Evolutionary conservation across 768 basidiomycete genomes (phyloP).

Genomic region (Chalciporus piperatus): DNA sequence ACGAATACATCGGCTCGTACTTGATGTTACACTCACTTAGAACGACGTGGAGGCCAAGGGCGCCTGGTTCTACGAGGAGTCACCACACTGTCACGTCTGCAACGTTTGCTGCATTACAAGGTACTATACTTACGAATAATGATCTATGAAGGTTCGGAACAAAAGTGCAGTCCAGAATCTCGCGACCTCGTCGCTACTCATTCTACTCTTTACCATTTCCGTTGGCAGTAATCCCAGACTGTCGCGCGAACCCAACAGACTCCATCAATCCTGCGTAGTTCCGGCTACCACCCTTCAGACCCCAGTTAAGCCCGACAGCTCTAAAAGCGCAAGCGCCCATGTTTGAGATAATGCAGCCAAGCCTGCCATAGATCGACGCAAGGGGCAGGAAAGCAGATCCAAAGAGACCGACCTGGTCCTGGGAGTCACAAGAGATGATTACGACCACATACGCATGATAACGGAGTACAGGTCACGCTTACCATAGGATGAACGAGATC

Average conservation of each 20-base stretch:
- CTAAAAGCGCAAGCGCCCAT: slow-evolving; percentile 22
- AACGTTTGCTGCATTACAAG: too few relatives aligned
- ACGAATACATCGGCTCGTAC: too few relatives aligned
- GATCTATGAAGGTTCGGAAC: too few relatives aligned
- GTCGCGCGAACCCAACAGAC: slow-evolving; percentile 14
- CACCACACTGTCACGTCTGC: too few relatives aligned
- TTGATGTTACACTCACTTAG: too few relatives aligned
- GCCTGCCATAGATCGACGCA: slow-evolving; percentile 7
- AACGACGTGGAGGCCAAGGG: too few relatives aligned
- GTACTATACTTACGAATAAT: too few relatives aligned
- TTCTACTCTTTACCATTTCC: slow-evolving; percentile 15
- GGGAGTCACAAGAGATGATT: not conserved
- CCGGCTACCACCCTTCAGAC: slow-evolving; percentile 16
- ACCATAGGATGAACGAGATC: slow-evolving; percentile 60
- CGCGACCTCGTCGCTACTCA: not conserved
- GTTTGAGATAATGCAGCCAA: slow-evolving; percentile 23
- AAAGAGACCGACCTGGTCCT: slow-evolving; percentile 23
- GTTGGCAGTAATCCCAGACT: not conserved
- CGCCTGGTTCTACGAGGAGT: too few relatives aligned
- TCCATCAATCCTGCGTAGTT: slow-evolving; percentile 21
- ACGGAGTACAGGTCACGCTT: not conserved
- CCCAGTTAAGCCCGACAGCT: slow-evolving; percentile 19
- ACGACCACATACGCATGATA: not conserved
- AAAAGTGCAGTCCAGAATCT: too few relatives aligned
- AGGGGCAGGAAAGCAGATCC: slow-evolving; percentile 23